phyloP scores from a whole-genome alignment of 306 rosid genomes.

The Alnus rubra region DNA sequence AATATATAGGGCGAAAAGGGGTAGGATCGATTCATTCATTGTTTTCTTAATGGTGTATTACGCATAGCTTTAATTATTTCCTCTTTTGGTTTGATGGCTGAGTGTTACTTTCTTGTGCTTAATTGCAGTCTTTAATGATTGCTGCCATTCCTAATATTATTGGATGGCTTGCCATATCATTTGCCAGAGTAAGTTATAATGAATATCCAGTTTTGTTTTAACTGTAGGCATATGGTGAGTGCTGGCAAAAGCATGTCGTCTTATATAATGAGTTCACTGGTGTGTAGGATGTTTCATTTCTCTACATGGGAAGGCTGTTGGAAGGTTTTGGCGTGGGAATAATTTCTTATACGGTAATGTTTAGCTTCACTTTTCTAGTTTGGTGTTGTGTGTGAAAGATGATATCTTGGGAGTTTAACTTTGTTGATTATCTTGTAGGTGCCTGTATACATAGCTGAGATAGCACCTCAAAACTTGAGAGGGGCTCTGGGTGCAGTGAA shows the following conservation, averaged over 20 bases:
- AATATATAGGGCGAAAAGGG: constrained; percentile 96
- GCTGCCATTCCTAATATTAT: constrained; percentile 91
- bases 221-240: constrained; percentile 13
- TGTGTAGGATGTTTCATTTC: constrained; percentile 84
- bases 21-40: constrained; percentile 36
- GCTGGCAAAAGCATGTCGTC: background rate
- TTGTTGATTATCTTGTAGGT: constrained; percentile 51
- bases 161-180: constrained; percentile 88
- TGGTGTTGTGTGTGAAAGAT: constrained; percentile 29
- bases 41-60: background rate
- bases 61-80: background rate
- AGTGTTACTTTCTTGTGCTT: constrained; percentile 28
- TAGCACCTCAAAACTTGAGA: constrained; percentile 89
- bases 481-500: constrained; percentile 78
- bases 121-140: constrained; percentile 81
- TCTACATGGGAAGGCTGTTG: constrained; percentile 93
- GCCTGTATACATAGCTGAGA: constrained; percentile 93
- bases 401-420: constrained; percentile 18
- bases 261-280: constrained; percentile 12
- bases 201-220: constrained; percentile 7
- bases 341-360: constrained; percentile 79
- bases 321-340: constrained; percentile 99
- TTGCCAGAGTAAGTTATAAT: constrained; percentile 69
- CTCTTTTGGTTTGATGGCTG: constrained; percentile 16
- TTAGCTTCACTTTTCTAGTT: constrained; percentile 8